Percentiles rank a stretch among this genome's conserved stretches.
Evolutionary conservation across 2,329 filamentous ascomycete species (phyloP).

Genomic region (Colletotrichum eleusines): DNA sequence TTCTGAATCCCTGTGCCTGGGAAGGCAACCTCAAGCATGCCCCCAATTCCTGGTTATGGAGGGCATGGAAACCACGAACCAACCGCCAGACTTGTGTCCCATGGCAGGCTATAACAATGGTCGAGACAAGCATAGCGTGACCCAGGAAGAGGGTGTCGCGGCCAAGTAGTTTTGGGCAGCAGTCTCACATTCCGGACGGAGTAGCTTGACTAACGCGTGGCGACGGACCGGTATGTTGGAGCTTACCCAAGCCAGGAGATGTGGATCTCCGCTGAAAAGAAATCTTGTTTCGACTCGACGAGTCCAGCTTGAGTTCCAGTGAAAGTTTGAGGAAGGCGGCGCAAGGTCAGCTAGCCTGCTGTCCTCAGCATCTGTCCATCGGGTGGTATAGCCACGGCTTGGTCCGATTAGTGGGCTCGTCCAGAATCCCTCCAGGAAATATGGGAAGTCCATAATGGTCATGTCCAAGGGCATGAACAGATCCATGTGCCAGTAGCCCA

Average conservation of each 20-base stretch:
- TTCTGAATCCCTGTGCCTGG: neutral
- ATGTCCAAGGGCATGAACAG: constrained; percentile 16
- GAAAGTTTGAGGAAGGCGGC: neutral
- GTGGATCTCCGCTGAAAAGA: neutral
- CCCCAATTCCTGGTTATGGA: neutral
- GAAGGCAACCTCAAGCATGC: constrained; percentile 1
- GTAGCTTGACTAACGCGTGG: constrained; percentile 1
- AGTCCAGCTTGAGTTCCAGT: constrained; percentile 14
- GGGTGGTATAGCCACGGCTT: constrained; percentile 30
- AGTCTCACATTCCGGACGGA: constrained; percentile 17
- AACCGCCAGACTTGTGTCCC: constrained; percentile 41
- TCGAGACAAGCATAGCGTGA: constrained; percentile 8
- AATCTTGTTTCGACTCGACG: constrained; percentile 20
- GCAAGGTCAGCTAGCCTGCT: neutral
- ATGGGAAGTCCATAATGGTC: constrained; percentile 12
- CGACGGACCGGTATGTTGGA: neutral
- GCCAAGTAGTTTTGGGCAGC: neutral
- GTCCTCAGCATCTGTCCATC: constrained; percentile 13
- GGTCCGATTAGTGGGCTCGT: neutral
- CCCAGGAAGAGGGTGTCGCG: constrained; percentile 2
- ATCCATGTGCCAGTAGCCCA: constrained; percentile 15
- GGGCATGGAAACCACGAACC: constrained; percentile 8
- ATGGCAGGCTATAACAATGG: constrained; percentile 35
- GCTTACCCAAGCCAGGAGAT: constrained; percentile 30
- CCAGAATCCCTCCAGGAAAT: neutral